Percentiles rank a stretch among this genome's conserved stretches.
These are phyloP conservation scores for Globisporangium cederbergense DNA, from an alignment of 352 stramenopile genomes.

Conservation along the genomic window DNA sequence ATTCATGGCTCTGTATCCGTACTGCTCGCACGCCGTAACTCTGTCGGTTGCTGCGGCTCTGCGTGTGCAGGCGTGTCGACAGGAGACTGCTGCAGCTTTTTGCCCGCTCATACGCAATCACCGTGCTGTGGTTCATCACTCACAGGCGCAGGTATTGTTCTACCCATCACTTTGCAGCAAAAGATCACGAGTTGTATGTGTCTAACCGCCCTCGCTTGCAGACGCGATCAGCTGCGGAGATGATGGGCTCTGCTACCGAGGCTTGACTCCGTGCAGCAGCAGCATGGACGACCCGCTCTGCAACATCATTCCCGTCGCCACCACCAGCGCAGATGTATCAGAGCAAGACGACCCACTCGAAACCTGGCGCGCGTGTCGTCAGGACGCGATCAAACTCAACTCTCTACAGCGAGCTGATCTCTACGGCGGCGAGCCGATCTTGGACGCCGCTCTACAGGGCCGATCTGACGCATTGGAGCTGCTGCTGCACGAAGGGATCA, in stretches of 20 bases:
- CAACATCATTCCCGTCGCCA: conserved; percentile 19
- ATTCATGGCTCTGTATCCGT: not conserved
- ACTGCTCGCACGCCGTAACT: too few relatives aligned
- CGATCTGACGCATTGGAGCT: conserved; percentile 18
- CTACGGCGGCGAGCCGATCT: conserved; percentile 22
- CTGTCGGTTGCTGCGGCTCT: not conserved
- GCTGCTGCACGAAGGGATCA: conserved; percentile 19
- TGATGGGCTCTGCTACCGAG: conserved; percentile 25
- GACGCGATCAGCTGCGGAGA: conserved; percentile 25
- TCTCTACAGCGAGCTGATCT: conserved; percentile 17
- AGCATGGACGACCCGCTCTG: conserved; percentile 36
- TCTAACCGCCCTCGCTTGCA: not conserved
- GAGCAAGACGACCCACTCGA: not conserved
- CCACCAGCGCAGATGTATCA: not conserved
- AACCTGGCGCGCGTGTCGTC: conserved; percentile 24
- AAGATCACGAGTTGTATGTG: not conserved
- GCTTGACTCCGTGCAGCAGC: conserved; percentile 21
- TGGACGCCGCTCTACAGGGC: conserved; percentile 18
- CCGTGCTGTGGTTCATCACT: conserved; percentile 26
- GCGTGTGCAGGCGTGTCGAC: conserved; percentile 21
- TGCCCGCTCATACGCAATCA: conserved; percentile 5
- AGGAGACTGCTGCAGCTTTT: conserved; percentile 35
- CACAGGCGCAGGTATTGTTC: conserved; percentile 19
- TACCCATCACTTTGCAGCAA: not conserved
- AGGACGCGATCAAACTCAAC: conserved; percentile 22